A percentile compares a stretch with the other conserved stretches of the same genome.
These are phyloP conservation scores for Flaveria floridana DNA, from an alignment of 140 eudicot species.

Conservation along the genomic window DNA sequence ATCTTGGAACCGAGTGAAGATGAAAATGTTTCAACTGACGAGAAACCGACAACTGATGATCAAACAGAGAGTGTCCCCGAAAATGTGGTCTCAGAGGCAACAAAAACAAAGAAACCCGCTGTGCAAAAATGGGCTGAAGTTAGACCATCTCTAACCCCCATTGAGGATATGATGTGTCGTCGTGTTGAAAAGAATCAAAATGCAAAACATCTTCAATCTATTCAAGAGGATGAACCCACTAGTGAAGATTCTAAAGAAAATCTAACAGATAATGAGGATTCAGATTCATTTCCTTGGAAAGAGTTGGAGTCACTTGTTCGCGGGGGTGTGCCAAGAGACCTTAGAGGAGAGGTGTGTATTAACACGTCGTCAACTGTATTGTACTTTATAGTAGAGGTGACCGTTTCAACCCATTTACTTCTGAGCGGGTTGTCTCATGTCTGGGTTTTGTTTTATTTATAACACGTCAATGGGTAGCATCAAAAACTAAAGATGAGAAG, in stretches of 20 bases:
- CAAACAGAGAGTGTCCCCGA: conserved; percentile 35
- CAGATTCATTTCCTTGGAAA: conserved; percentile 50
- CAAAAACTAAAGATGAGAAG: neutral
- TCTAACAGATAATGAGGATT: conserved; percentile 27
- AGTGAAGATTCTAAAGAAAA: conserved; percentile 32
- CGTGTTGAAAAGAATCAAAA: conserved; percentile 45
- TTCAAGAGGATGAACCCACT: conserved; percentile 38
- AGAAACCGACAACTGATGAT: conserved; percentile 35
- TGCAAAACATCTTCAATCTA: conserved; percentile 35
- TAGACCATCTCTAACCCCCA: conserved; percentile 57
- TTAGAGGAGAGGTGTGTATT: conserved; percentile 80
- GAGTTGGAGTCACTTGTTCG: conserved; percentile 86
- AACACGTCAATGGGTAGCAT: neutral
- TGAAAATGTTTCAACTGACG: conserved; percentile 36
- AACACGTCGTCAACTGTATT: neutral
- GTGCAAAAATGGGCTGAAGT: conserved; percentile 69
- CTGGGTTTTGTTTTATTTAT: neutral
- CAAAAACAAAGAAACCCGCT: conserved; percentile 36
- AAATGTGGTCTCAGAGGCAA: conserved; percentile 34
- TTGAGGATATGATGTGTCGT: conserved; percentile 62
- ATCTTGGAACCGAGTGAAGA: conserved; percentile 37
- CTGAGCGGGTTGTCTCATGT: neutral
- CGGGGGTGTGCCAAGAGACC: conserved; percentile 88
- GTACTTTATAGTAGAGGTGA: neutral
- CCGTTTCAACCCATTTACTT: neutral